Base-by-base conservation (phyloP, 129 eudicot genomes). In the Tanacetum coccineum region DNA sequence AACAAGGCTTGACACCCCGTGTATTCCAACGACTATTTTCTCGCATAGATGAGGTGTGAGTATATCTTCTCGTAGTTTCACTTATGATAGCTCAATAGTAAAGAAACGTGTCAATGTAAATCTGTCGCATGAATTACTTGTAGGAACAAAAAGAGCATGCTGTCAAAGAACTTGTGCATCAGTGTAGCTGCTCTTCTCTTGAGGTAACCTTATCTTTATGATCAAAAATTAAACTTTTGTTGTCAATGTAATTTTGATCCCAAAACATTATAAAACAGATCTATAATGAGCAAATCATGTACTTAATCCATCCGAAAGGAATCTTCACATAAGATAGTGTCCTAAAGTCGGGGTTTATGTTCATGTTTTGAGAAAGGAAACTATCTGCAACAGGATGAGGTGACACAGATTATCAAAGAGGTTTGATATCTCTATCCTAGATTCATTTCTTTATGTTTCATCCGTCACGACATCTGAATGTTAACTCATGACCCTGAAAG, bases 141-240 rank as follows among this genome's bases (percentile, higher is more conserved):
- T 68, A 88, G 96, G 98, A 88, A 74, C 92, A 93, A 86, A 68
- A 53, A 32, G 89, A 72, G 74, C 89, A 93, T 64, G 76, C 87
- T 40, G 89, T 84, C 78, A 82, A 80, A 67, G 91, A 93, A 46
- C 93, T 93, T 44, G 78, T 72, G 64, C 88, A 93, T 84, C 96
- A 82, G 58, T 93, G 98, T 52, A 89, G 96, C 3, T 93, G 98
- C 72, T 93, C 98, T 64, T 93, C 88, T 73, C 96, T 93, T 26
- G 98, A 93, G 98, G 98, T 93, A 65, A 54, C 13, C 22, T 53
- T n/a, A 60, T 51, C 70, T 59, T 59, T 60, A 60, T 62, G 7
- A 50, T 51, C 22, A 11, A 21, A 11, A 58, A 22, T 3, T 50
- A 30, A 59, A 21, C 32, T 51, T 59, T 2, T 49, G 19, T 17